Evolutionary conservation across 352 stramenopile genomes (phyloP), one percentile per base, ranked within the genome.

Genomic region (Phytopythium vexans): DNA sequence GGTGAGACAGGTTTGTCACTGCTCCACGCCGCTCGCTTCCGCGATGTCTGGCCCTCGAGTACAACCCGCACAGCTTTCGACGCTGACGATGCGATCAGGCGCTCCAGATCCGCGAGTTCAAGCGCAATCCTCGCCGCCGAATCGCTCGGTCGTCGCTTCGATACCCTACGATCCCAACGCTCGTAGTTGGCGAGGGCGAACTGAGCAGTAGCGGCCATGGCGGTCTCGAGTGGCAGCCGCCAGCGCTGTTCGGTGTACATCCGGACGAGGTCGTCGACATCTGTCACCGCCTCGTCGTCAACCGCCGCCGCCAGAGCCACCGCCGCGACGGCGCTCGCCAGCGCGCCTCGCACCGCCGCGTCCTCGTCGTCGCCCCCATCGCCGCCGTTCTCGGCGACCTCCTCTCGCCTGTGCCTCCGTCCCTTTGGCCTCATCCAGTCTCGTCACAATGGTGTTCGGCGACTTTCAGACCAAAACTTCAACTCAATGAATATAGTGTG

Each of bases 211-310:
- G 60, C 52, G 9, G 47, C 35, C 41, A 72, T 41, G 31, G 60
- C 44, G 4, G 52, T 60, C 53, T 69, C 60, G n/a, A 66, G 49
- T 4, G 64, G 60, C 47, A 41, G 12, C 0, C 47, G 47, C 47
- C 47, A 53, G 4, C 47, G 47, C 36, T 37, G 8, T 15, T 33
- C 36, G 1, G 34, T 36, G 21, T 45, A 53, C 39, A 7, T 15
- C 12, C 39, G 1, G 6, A 12, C 7, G 2, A 44, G 16, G 5
- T 15, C 34, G 3, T 10, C 16, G 0, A 12, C 4, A 12, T 44
- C 47, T 4, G 8, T 4, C 16, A 7, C 47, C 1, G 3, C 9
- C 15, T 21, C 5, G 32, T 32, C 45, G 33, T 2, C 7, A 14
- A 12, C 35, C 35, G 42, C 47, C 1, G 11, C 33, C 0, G 44